Conservation (phyloP, 2,329 filamentous ascomycete species). For the Fusarium subglutinans region DNA sequence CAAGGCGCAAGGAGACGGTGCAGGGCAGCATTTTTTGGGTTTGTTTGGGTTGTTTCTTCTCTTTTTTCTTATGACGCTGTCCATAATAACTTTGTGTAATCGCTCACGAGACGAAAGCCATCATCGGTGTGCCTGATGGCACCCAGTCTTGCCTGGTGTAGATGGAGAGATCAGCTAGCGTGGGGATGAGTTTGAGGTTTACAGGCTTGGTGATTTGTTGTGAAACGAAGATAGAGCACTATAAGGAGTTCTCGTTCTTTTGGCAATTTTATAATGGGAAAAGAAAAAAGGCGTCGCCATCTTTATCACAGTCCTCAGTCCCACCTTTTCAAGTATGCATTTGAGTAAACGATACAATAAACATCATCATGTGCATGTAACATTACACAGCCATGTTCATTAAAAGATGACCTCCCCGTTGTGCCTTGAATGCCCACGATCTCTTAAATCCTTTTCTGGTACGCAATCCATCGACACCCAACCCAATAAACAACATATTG, state of each 20-base stretch:
- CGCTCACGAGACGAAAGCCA: constrained; percentile 32
- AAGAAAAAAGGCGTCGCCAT: constrained; percentile 44
- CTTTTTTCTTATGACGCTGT: constrained; percentile 44
- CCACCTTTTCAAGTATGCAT: constrained; percentile 1
- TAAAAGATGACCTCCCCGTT: not conserved
- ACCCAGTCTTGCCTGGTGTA: constrained; percentile 29
- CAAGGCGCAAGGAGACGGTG: constrained; percentile 51
- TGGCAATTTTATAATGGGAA: constrained; percentile 49
- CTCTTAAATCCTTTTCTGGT: constrained; percentile 13
- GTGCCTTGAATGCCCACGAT: constrained; percentile 20
- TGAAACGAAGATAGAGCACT: constrained; percentile 45
- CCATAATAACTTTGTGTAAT: constrained; percentile 44
- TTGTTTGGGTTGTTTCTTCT: constrained; percentile 47
- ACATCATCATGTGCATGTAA: constrained; percentile 38
- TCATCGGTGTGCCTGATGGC: constrained; percentile 12
- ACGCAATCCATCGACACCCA: constrained; percentile 18
- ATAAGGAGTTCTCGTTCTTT: constrained; percentile 45
- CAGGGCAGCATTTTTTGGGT: constrained; percentile 51
- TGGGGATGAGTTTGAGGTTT: constrained; percentile 38
- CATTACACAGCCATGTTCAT: constrained; percentile 33
- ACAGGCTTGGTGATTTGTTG: constrained; percentile 42
- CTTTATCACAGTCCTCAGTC: constrained; percentile 14
- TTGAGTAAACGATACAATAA: constrained; percentile 20
- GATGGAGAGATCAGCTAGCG: constrained; percentile 29
- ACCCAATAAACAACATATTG: constrained; percentile 1